These are phyloP conservation scores for Micromonas pusilla DNA, from an alignment of 139 green algal species.

Conservation along the genomic window DNA sequence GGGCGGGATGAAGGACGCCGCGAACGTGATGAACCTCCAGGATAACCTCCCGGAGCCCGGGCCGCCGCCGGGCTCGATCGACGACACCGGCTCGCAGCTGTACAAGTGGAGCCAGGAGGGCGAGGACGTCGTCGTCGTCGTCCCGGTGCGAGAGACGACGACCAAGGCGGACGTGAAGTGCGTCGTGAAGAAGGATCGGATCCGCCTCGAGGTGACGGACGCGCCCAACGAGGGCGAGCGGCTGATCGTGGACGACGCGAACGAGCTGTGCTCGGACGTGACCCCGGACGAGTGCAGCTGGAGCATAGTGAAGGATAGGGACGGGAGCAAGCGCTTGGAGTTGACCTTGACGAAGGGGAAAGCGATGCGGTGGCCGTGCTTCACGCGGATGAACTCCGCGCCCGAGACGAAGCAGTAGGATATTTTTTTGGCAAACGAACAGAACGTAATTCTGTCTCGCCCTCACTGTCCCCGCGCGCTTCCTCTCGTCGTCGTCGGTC, in stretches of 20 bases:
- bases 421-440: neutral
- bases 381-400: neutral
- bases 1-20: neutral
- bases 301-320: neutral
- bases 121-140: neutral
- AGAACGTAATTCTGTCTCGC: neutral
- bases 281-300: conserved; percentile 4
- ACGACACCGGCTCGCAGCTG: neutral
- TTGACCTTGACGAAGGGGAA: neutral
- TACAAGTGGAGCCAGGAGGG: conserved; percentile 12
- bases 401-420: neutral
- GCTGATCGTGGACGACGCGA: neutral
- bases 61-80: neutral
- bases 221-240: neutral
- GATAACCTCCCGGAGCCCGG: neutral
- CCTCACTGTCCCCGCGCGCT: neutral
- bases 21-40: neutral
- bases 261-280: conserved; percentile 2
- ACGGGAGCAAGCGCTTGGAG: neutral
- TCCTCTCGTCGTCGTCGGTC: too few species aligned
- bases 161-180: neutral
- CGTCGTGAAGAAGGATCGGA: neutral
- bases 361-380: neutral
- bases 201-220: neutral
- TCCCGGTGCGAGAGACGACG: neutral